A percentile compares a stretch with the other conserved stretches of the same genome.
Evolutionary conservation across 139 green algal genomes (phyloP).

Genomic region (Pseudopediastrum boryanum): DNA sequence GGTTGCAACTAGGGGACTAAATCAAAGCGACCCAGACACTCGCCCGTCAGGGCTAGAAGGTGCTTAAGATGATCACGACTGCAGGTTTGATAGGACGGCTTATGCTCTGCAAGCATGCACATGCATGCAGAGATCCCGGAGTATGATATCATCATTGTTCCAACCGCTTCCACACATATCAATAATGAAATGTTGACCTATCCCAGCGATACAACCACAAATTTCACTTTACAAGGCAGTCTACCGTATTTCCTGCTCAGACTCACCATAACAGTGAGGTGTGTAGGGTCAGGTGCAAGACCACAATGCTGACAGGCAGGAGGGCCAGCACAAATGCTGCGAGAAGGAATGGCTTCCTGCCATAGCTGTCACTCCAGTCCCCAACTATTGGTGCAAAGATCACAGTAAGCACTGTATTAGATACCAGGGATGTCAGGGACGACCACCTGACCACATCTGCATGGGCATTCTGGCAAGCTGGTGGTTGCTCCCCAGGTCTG

Average conservation of each 20-base stretch:
- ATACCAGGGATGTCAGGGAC: conserved; percentile 32
- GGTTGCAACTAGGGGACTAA: not conserved
- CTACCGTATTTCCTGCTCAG: no score
- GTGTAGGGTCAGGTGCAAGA: conserved; percentile 45
- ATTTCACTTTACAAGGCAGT: not conserved
- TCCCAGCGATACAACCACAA: not conserved
- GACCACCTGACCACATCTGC: conserved; percentile 45
- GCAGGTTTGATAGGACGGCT: not conserved
- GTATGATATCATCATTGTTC: not conserved
- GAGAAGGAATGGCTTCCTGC: conserved; percentile 76
- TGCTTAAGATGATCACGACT: not conserved
- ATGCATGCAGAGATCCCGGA: not conserved
- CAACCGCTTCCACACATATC: not conserved
- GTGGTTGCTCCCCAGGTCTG: conserved; percentile 10
- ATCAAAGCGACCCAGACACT: not conserved
- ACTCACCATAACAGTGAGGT: conserved; percentile 23
- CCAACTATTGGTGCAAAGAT: conserved; percentile 66
- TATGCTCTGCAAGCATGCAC: not conserved
- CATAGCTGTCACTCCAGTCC: conserved; percentile 70
- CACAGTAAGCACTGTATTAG: conserved; percentile 65
- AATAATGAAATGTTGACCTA: not conserved
- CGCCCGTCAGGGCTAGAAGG: conserved; percentile 28
- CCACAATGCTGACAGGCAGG: conserved; percentile 50
- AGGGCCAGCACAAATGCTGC: conserved; percentile 34
- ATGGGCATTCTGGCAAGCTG: conserved; percentile 65